These are phyloP conservation scores for Bocquillonia castaneifolia DNA, from an alignment of 441 rosid species.

Conservation along the genomic window DNA sequence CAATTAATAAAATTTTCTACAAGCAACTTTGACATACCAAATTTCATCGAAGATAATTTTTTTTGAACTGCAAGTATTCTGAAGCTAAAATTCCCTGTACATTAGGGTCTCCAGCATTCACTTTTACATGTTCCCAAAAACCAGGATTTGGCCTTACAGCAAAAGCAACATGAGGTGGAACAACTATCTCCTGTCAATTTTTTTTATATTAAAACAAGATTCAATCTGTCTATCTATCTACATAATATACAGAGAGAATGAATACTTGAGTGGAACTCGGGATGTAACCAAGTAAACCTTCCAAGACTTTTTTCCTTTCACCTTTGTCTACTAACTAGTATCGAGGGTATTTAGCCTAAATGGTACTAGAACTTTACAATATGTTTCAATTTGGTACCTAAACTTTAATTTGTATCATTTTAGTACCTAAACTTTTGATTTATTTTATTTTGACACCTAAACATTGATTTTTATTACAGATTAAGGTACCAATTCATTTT, in stretches of 20 bases:
- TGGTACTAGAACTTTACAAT: too few relatives aligned
- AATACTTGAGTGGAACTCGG: conserved; percentile 57
- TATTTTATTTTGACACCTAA: too few relatives aligned
- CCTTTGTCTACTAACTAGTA: conserved; percentile 44
- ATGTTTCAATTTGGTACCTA: too few relatives aligned
- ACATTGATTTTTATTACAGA: too few relatives aligned
- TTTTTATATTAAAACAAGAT: not conserved
- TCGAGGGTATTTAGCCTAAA: too few relatives aligned
- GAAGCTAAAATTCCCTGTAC: conserved; percentile 52
- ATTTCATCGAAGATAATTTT: conserved; percentile 57
- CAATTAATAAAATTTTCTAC: too few relatives aligned
- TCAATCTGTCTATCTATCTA: not conserved
- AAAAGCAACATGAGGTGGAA: conserved; percentile 71
- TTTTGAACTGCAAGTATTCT: conserved; percentile 73
- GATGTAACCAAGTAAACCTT: conserved; percentile 77
- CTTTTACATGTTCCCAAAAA: conserved; percentile 78
- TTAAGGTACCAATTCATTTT: too few relatives aligned
- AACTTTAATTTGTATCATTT: too few relatives aligned
- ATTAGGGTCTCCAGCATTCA: conserved; percentile 48
- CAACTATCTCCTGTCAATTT: conserved; percentile 74
- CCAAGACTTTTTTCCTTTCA: conserved; percentile 56
- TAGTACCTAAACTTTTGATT: too few relatives aligned
- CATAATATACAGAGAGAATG: not conserved
- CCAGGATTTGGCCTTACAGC: conserved; percentile 88
- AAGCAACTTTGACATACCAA: conserved; percentile 41